Evolutionary conservation across 1,284 basidiomycete genomes (phyloP), one percentile per base, ranked within the genome.

Genomic region (Heterobasidion irregulare): DNA sequence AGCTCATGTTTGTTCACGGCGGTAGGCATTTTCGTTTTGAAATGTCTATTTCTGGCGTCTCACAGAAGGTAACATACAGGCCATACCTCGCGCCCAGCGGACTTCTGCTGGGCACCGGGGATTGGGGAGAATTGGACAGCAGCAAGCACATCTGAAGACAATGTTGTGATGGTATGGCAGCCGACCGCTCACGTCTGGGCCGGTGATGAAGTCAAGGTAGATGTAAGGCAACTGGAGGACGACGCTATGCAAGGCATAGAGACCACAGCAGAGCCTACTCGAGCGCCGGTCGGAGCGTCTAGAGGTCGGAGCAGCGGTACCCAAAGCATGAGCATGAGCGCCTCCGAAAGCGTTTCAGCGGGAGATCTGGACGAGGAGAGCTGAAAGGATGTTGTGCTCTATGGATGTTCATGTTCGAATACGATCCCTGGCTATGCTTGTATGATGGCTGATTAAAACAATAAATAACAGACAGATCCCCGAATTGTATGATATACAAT

Each of bases 1-100:
- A 98, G 70, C 73, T 97, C 57, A 72, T 97, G 61, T 98, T 98
- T 68, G 82, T 96, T 49, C 94, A 97, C 63, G 94, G 94, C 63
- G 92, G 90, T 83, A 72, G 55, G 72, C 65, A 49, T 53, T 45
- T 19, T 34, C 50, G 19, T 34, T 50, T 35, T 34, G 18, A 55
- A 47, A 44, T 43, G 15, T 55, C 34, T 52, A 53, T 6, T 61
- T 38, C 34, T n/a, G n/a, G n/a, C 5, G n/a, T 12, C n/a, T 41
- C 38, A 41, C n/a, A 33, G 47, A 48, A 36, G 56, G 26, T 6
- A 47, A 9, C 32, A 7, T 38, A 12, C 57, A 89, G 86, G 89
- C 32, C 89, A 92, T 63, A 92, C 89, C 2, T 78, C 87, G 13
- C 80, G 87, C 34, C 89, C 89, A 2, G 87, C 87, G 1, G 88